These are phyloP conservation scores for Iris macrosiphon DNA, from an alignment of 106 monocot genomes.

Conservation along the genomic window DNA sequence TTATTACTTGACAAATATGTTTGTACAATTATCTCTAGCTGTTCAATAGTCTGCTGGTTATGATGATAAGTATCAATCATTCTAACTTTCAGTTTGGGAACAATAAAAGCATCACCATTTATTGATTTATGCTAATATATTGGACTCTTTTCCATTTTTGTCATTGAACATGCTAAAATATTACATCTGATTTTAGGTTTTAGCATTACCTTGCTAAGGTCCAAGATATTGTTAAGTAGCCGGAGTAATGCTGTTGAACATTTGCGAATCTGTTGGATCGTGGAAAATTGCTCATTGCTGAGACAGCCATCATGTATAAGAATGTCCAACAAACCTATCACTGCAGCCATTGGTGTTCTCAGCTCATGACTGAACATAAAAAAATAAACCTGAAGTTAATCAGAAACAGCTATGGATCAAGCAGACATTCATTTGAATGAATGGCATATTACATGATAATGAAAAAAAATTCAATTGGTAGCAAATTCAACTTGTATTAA, in stretches of 20 bases:
- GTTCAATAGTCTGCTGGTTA: no score
- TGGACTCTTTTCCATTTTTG: no score
- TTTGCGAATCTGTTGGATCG: conserved; percentile 47
- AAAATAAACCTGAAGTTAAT: neutral
- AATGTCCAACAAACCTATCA: conserved; percentile 53
- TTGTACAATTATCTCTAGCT: no score
- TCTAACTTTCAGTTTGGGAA: no score
- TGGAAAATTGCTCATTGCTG: conserved; percentile 46
- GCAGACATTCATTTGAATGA: neutral
- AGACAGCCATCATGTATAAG: conserved; percentile 39
- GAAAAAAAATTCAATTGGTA: no score
- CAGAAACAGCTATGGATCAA: neutral
- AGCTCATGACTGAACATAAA: conserved; percentile 45
- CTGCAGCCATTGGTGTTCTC: conserved; percentile 59
- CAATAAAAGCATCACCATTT: neutral
- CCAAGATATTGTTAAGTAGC: conserved; percentile 59
- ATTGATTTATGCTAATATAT: no score
- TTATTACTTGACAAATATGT: no score
- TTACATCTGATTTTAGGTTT: neutral
- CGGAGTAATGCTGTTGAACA: conserved; percentile 57
- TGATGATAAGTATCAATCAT: no score
- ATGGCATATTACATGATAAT: no score
- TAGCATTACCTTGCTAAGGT: conserved; percentile 47
- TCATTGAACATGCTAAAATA: no score
- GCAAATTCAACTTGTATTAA: no score